Conservation (phyloP, 2,329 filamentous ascomycete genomes). For the Penicillium thymicola region DNA sequence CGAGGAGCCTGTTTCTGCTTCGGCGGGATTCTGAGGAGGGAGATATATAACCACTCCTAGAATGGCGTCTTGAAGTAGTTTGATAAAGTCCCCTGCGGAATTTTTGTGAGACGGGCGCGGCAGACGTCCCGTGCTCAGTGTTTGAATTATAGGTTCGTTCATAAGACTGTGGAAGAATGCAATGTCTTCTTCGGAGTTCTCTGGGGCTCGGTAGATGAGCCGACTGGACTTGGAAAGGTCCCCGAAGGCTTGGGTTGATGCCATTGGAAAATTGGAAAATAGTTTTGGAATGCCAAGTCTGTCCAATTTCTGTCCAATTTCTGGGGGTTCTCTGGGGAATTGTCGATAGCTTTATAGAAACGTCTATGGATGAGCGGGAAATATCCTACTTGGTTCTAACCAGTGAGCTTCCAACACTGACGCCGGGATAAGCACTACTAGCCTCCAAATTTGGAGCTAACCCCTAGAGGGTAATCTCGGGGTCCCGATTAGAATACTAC, state of each 20-base stretch:
- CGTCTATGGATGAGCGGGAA: neutral
- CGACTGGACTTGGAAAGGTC: constrained; percentile 2
- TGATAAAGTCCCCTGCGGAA: neutral
- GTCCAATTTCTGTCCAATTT: too few species aligned
- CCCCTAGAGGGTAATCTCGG: neutral
- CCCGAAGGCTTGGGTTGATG: neutral
- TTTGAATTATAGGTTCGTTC: constrained; percentile 1
- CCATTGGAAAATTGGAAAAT: neutral
- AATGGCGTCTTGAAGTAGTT: neutral
- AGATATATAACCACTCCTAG: constrained; percentile 6
- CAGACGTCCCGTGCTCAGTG: neutral
- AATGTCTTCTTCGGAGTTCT: constrained; percentile 12
- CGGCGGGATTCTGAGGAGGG: neutral
- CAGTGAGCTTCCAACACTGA: neutral
- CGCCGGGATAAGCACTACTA: neutral
- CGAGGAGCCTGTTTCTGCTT: neutral
- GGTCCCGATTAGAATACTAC: neutral
- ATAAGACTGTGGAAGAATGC: constrained; percentile 9
- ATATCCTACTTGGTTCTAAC: neutral
- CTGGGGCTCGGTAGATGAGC: constrained; percentile 14
- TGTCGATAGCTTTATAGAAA: neutral
- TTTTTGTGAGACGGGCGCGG: neutral
- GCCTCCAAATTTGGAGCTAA: neutral
- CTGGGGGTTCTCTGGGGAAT: neutral
- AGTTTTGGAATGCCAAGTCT: neutral